phyloP scores from a whole-genome alignment of 169 alveolate species.

The Eimeria praecox region DNA sequence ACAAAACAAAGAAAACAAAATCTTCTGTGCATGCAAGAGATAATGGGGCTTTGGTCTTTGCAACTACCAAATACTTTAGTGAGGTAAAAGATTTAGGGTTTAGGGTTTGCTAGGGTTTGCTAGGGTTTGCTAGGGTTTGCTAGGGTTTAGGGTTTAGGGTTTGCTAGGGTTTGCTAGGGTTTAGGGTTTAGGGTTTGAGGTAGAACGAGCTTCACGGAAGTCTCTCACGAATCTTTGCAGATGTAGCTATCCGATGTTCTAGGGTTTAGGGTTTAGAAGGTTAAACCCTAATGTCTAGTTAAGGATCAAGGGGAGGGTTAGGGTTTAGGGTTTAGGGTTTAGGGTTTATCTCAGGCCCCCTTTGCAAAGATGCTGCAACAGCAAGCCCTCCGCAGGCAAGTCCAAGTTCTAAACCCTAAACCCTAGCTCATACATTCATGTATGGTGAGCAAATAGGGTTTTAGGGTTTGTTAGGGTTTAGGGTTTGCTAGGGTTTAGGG shows the following conservation, averaged over 20 bases:
- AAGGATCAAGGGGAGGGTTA: neutral
- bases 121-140: constrained; percentile 19
- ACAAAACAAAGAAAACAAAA: neutral
- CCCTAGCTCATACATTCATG: neutral
- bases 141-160: neutral
- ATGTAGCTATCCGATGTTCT: too few relatives aligned
- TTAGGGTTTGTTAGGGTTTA: neutral
- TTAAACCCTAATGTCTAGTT: neutral
- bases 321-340: constrained; percentile 20
- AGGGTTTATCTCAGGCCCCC: constrained; percentile 10
- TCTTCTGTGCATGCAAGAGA: neutral
- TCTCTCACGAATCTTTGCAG: too few relatives aligned
- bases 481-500: neutral
- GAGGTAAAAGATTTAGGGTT: too few relatives aligned
- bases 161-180: neutral
- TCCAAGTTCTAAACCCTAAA: constrained; percentile 27
- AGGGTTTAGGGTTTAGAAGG: neutral
- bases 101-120: too few relatives aligned
- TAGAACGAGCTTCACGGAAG: too few relatives aligned
- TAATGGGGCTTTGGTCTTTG: neutral
- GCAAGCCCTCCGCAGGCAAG: neutral
- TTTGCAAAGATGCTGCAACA: neutral
- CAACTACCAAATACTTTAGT: neutral
- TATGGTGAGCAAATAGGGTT: neutral
- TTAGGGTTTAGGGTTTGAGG: constrained; percentile 29